Base-by-base conservation (phyloP, 352 stramenopile genomes). In the Pythium inflatum region DNA sequence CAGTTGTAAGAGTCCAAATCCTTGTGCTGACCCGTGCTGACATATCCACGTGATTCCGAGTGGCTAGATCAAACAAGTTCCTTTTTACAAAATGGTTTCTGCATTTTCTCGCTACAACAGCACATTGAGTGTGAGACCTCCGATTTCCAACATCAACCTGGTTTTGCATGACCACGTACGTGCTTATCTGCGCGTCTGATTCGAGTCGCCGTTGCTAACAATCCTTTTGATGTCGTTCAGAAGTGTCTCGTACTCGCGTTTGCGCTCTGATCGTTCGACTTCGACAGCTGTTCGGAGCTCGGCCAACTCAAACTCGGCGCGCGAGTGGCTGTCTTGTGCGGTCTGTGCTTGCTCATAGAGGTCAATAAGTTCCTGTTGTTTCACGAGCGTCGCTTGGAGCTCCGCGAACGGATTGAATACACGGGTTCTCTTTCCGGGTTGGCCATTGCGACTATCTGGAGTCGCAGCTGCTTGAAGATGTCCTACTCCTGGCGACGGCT, bases 261-360 rank as follows among this genome's bases (percentile, higher is more conserved):
- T 8, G 22, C 59, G 59, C 1, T 66, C 45, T 12, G 45, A 20
- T 25, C 59, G 59, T 31, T 66, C 59, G 2, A 58, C 59, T 7
- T 66, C 59, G 31, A 66, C 38, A 3, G 45, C 59, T 8, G 59
- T 58, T 2, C 54, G 53, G 11, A 70, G 33, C 53, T 70, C 62
- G 16, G 62, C 62, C 3, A 70, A n/a, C 13, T 63, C 62, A 12
- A 62, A 25, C 25, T 66, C 59, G 6, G 46, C 58, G 8, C 34
- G 59, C 2, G 59, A 57, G 33, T 66, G 58, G 31, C 43, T 54
- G n/a, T 65, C 58, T 14, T 56, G 58, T 1, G 33, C 48, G 8
- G 43, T 33, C 58, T 56, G 58, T 2, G 58, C 58, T 30, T 65
- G 58, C 45, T 65, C 58, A 41, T 65, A 65, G 9, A 65, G 43